These are phyloP conservation scores for Nannizzia gypsea DNA, from an alignment of 2,329 filamentous ascomycete genomes.

Conservation along the genomic window DNA sequence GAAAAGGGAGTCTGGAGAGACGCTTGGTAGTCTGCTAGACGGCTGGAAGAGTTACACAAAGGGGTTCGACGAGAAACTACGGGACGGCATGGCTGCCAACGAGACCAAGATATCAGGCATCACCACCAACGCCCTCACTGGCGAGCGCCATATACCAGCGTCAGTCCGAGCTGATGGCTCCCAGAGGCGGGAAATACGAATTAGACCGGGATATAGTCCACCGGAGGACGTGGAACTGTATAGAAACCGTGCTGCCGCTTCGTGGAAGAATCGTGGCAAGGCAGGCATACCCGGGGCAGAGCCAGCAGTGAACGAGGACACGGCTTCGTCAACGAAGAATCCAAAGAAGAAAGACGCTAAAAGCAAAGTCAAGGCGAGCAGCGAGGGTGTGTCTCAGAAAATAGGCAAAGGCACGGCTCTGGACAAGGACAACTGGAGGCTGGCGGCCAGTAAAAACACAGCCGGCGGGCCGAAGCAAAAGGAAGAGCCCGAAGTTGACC, in stretches of 20 bases:
- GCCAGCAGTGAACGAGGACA: constrained; percentile 40
- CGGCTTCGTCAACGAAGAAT: constrained; percentile 41
- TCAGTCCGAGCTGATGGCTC: constrained; percentile 79
- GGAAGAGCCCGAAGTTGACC: constrained; percentile 38
- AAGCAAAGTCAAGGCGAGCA: constrained; percentile 45
- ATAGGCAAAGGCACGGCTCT: constrained; percentile 22
- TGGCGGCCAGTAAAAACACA: constrained; percentile 12
- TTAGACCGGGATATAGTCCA: constrained; percentile 83
- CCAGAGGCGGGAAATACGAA: constrained; percentile 85
- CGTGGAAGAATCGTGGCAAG: constrained; percentile 62
- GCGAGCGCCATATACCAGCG: constrained; percentile 78
- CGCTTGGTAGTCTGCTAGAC: too few species aligned
- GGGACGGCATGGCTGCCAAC: constrained; percentile 35
- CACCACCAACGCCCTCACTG: constrained; percentile 61
- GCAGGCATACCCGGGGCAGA: constrained; percentile 66
- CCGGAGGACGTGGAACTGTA: constrained; percentile 94
- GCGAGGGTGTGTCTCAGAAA: constrained; percentile 17
- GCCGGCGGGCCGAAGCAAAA: constrained; percentile 11
- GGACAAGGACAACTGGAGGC: constrained; percentile 23
- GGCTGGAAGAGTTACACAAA: too few species aligned
- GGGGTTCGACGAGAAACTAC: neutral
- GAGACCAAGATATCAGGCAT: constrained; percentile 47
- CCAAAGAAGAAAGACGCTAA: constrained; percentile 63
- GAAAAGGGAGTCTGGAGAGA: neutral
- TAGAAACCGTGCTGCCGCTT: constrained; percentile 80